These are phyloP conservation scores for Aegilops bicornis DNA, from an alignment of 176 grass and related monocot genomes.

Conservation along the genomic window DNA sequence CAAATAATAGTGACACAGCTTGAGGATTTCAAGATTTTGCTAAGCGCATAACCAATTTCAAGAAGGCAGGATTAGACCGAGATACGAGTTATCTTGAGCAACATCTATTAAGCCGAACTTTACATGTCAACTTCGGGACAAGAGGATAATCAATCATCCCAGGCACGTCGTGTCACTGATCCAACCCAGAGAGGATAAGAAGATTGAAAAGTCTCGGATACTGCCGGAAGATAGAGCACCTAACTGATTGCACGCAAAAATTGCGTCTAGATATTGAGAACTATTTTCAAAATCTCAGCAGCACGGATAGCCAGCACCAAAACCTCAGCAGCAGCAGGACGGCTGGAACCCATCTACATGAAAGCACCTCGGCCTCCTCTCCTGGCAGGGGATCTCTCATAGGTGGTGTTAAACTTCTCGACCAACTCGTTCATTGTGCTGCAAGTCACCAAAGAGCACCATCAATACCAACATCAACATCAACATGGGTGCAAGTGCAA, in stretches of 20 bases:
- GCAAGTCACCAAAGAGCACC: conserved; percentile 8
- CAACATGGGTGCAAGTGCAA: not conserved
- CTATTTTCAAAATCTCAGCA: conserved; percentile 27
- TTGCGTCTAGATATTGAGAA: not conserved
- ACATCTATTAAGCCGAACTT: not conserved
- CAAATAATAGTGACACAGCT: not conserved
- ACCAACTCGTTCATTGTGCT: conserved; percentile 96
- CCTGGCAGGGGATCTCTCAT: conserved; percentile 64
- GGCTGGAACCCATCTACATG: conserved; percentile 41
- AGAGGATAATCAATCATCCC: conserved; percentile 6
- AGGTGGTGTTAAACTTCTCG: conserved; percentile 85
- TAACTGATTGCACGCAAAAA: conserved; percentile 34
- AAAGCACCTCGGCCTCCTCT: conserved; percentile 90
- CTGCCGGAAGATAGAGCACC: not conserved
- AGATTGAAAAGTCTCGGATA: not conserved
- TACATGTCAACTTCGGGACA: conserved; percentile 26
- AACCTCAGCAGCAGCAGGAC: conserved; percentile 7
- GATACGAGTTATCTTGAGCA: not conserved
- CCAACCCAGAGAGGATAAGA: conserved; percentile 10
- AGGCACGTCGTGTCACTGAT: not conserved
- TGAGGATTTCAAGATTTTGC: not conserved
- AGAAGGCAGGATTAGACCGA: conserved; percentile 12
- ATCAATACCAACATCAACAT: not conserved
- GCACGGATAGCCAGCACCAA: not conserved
- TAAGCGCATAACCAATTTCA: not conserved